These are phyloP conservation scores for Ganoderma sp. DNA, from an alignment of 1,284 basidiomycete species.

Conservation along the genomic window DNA sequence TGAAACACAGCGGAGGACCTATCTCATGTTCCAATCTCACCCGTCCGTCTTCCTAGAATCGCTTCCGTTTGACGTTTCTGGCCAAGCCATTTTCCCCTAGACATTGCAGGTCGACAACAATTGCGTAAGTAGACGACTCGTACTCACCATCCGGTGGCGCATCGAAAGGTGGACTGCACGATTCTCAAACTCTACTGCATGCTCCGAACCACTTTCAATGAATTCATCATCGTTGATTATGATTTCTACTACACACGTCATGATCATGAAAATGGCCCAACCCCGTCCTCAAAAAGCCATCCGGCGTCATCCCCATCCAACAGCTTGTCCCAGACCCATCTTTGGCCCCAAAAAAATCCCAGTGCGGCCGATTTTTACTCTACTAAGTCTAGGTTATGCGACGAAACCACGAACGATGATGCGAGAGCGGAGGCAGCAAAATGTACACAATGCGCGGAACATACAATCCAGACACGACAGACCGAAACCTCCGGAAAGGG, in stretches of 20 bases:
- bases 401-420: slow-evolving; percentile 21
- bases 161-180: too few relatives aligned
- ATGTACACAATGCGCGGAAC: slow-evolving; percentile 29
- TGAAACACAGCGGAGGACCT: neutral
- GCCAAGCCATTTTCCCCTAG: too few relatives aligned
- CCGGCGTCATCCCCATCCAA: neutral
- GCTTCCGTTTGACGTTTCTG: too few relatives aligned
- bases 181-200: neutral
- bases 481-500: neutral
- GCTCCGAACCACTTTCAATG: neutral
- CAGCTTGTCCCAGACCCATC: slow-evolving; percentile 3
- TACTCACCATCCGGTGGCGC: too few relatives aligned
- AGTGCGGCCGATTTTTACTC: slow-evolving; percentile 16
- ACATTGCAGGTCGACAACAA: too few relatives aligned
- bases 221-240: slow-evolving; percentile 23
- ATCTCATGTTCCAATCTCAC: neutral
- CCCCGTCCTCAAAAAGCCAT: neutral
- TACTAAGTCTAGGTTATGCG: slow-evolving; percentile 29
- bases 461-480: slow-evolving; percentile 21
- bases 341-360: neutral
- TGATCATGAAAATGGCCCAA: slow-evolving; percentile 21
- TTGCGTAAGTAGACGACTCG: too few relatives aligned
- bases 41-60: too few relatives aligned
- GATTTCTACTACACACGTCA: slow-evolving; percentile 23
- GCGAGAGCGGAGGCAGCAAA: slow-evolving; percentile 24